A percentile compares a stretch with the other conserved stretches of the same genome.
Evolutionary conservation across 1,139 yeast genomes (phyloP).

Genomic region (Pichia sp.): DNA sequence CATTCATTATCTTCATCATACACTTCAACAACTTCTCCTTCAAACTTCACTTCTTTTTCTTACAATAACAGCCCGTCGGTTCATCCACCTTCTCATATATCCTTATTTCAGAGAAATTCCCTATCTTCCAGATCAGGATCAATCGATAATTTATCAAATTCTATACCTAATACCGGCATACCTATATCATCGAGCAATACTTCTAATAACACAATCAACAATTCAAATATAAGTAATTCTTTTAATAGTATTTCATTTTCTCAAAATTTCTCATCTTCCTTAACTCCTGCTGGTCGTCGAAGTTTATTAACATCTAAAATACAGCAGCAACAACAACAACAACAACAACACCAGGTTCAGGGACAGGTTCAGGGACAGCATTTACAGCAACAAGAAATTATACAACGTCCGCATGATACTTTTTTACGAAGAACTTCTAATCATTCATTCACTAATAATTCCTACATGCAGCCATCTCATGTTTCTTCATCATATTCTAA

Average conservation of each 20-base stretch:
- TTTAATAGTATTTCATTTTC: slow-evolving; percentile 10
- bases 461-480: slow-evolving; percentile 1
- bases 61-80: slow-evolving; percentile 29
- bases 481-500: slow-evolving; percentile 11
- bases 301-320: slow-evolving; percentile 29
- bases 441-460: background rate
- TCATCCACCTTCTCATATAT: slow-evolving; percentile 23
- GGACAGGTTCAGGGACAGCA: slow-evolving; percentile 10
- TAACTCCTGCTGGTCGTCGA: slow-evolving; percentile 27
- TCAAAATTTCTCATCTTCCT: slow-evolving; percentile 21
- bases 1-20: slow-evolving; percentile 22
- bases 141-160: slow-evolving; percentile 17
- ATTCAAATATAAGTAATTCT: background rate
- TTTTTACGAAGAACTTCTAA: slow-evolving; percentile 11
- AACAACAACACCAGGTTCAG: slow-evolving; percentile 11
- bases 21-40: slow-evolving; percentile 31
- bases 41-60: slow-evolving; percentile 23
- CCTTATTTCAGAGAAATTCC: slow-evolving; percentile 22
- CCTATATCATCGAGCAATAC: background rate
- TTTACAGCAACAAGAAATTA: slow-evolving; percentile 3
- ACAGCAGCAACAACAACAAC: slow-evolving; percentile 12
- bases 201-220: slow-evolving; percentile 10
- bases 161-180: background rate
- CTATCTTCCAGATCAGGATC: slow-evolving; percentile 25
- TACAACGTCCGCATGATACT: slow-evolving; percentile 9